A percentile compares a stretch with the other conserved stretches of the same genome.
Conservation (phyloP, 129 eudicot genomes). For the Dittrichia graveolens region DNA sequence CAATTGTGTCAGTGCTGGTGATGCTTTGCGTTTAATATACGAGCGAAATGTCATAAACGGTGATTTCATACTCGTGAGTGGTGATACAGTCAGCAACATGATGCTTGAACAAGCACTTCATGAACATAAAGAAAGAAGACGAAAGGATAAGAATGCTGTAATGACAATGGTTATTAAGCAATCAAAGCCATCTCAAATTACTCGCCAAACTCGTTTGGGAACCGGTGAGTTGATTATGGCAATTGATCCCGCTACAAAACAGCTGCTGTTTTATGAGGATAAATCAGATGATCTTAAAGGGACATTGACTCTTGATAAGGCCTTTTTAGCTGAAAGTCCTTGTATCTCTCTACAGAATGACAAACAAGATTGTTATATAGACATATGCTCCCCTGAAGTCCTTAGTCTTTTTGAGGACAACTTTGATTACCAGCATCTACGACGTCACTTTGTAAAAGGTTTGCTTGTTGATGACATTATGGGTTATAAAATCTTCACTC, state of each 20-base stretch:
- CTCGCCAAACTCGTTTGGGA: constrained; percentile 91
- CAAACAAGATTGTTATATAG: constrained; percentile 95
- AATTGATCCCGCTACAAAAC: constrained; percentile 74
- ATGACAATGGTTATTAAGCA: constrained; percentile 94
- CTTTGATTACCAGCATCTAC: constrained; percentile 96
- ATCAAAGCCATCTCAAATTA: constrained; percentile 79
- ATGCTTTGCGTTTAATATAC: constrained; percentile 87
- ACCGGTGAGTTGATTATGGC: constrained; percentile 94
- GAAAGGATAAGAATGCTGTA: constrained; percentile 78
- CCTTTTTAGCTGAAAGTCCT: constrained; percentile 59
- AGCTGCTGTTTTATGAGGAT: constrained; percentile 81
- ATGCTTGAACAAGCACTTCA: constrained; percentile 71
- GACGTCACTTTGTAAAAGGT: constrained; percentile 94
- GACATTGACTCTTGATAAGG: constrained; percentile 67
- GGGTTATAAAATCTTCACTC: constrained; percentile 92
- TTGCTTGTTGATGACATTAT: constrained; percentile 88
- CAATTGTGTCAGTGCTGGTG: constrained; percentile 86
- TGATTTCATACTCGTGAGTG: constrained; percentile 92
- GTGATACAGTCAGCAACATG: constrained; percentile 98
- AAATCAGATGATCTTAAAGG: constrained; percentile 60
- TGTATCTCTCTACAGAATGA: constrained; percentile 72
- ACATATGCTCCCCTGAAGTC: constrained; percentile 90
- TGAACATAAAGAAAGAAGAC: constrained; percentile 86
- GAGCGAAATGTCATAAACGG: constrained; percentile 84
- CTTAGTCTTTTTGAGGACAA: constrained; percentile 86